phyloP scores from a whole-genome alignment of 495 filamentous ascomycete species.

The Penicillium antarcticum region DNA sequence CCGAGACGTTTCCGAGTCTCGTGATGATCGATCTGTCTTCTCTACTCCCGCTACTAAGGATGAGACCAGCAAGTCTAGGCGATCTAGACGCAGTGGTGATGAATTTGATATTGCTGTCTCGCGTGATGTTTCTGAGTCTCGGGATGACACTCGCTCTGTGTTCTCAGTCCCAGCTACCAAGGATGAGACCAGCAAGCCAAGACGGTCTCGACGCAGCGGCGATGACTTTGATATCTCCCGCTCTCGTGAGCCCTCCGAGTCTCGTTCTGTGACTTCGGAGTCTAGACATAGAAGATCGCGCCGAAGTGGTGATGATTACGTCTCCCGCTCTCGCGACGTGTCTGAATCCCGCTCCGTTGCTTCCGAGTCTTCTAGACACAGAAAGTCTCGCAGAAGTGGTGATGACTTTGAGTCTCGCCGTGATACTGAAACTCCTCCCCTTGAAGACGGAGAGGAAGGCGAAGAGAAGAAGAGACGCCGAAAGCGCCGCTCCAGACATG shows the following conservation, averaged over 20 bases:
- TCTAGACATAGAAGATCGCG: not conserved
- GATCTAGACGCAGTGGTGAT: slow-evolving; percentile 1
- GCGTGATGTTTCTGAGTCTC: not conserved
- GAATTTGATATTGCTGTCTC: not conserved
- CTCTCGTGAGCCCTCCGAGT: not conserved
- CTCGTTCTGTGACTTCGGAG: too few relatives aligned
- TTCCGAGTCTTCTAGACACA: slow-evolving; percentile 23
- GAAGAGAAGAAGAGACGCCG: slow-evolving; percentile 19
- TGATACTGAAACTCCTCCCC: not conserved
- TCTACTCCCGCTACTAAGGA: slow-evolving; percentile 4
- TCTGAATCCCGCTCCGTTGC: slow-evolving; percentile 17
- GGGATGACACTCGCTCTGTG: not conserved
- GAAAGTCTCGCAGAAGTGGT: slow-evolving; percentile 19
- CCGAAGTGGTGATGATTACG: not conserved
- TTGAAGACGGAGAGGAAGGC: slow-evolving; percentile 6
- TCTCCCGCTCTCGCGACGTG: slow-evolving; percentile 4
- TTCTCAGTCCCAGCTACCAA: not conserved
- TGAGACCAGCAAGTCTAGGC: slow-evolving; percentile 1
- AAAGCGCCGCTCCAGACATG: slow-evolving; percentile 14
- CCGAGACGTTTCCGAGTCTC: not conserved
- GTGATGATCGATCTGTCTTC: slow-evolving; percentile 4
- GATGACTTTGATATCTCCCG: not conserved
- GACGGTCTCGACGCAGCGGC: not conserved
- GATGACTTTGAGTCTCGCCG: slow-evolving; percentile 20
- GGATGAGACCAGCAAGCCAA: not conserved